Evolutionary conservation across 169 alveolate species (phyloP), one percentile per base, ranked within the genome.

Genomic region (Theileria orientalis): DNA sequence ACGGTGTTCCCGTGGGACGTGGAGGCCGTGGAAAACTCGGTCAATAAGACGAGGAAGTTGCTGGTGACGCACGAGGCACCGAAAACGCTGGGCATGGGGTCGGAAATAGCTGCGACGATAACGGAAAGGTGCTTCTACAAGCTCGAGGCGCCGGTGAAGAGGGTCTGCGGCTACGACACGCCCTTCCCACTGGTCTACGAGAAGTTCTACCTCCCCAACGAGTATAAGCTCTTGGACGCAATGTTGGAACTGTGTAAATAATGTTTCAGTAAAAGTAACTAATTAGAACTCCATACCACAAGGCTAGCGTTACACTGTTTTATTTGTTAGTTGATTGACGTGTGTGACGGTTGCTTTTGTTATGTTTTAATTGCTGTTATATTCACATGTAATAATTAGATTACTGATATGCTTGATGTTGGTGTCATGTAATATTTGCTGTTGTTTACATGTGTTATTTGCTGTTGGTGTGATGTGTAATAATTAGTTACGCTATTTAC

Each of bases 1-100:
- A 96, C 99, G n/a, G 94, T 97, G 60, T 73, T 92, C 56, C 99
- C 99, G 16, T 96, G 96, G 96, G 99, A 97, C 80, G 94, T 90
- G 21, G 98, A 96, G 21, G 92, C 98, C 2, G 94, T 97, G 25
- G 92, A 84, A 51, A 90, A 93, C 52, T 90, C 97, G 27, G 98
- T 95, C 14, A 87, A 92, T 52, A 96, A 96, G 91, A 96, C 99
- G 3, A 97, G 97, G 44, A 84, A 97, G 66, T 87, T 92, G 68
- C 85, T 96, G 27, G 90, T 96, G 29, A 89, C 98, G 35, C 99
- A 96, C 71, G 99, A 96, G 77, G 99, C 99, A 9, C 98, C 98
- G 35, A 76, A 66, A 51, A 83, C 94, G 27, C 85, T 86, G 56
- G 98, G 98, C 14, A 88, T 95, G 88, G 98, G 96, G 14, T 95